Percentiles rank a stretch among this genome's conserved stretches.
Conservation (phyloP, 441 rosid species). For the Populus hybrid region DNA sequence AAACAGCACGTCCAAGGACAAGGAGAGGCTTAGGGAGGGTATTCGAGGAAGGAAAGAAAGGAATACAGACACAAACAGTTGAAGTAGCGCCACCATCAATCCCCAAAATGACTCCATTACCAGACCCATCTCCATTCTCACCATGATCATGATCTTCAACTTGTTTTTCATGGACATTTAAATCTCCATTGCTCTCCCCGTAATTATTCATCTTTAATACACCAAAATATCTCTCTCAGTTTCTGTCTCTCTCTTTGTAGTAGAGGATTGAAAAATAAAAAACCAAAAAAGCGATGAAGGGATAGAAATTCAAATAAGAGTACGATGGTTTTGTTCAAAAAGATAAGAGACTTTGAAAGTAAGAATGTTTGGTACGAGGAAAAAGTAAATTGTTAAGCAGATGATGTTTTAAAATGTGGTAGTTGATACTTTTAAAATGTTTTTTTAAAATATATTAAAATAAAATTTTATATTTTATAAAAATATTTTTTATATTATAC, state of each 20-base stretch:
- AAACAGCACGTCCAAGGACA: slow-evolving; percentile 54
- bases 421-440: no score
- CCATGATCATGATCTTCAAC: background rate
- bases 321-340: background rate
- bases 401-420: no score
- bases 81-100: slow-evolving; percentile 72
- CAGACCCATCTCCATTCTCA: slow-evolving; percentile 16
- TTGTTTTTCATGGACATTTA: slow-evolving; percentile 38
- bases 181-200: slow-evolving; percentile 39
- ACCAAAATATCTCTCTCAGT: background rate
- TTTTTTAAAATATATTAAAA: no score
- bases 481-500: no score
- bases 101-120: slow-evolving; percentile 47
- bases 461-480: no score
- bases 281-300: background rate
- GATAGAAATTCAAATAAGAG: no score
- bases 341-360: background rate
- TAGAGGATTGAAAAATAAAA: no score
- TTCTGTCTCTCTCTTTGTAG: no score
- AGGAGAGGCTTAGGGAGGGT: slow-evolving; percentile 44
- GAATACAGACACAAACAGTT: slow-evolving; percentile 62
- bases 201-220: slow-evolving; percentile 32
- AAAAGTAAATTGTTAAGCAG: no score
- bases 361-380: background rate
- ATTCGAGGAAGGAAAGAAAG: slow-evolving; percentile 37